phyloP scores from a whole-genome alignment of 306 rosid species.

The Carpinus viminea region DNA sequence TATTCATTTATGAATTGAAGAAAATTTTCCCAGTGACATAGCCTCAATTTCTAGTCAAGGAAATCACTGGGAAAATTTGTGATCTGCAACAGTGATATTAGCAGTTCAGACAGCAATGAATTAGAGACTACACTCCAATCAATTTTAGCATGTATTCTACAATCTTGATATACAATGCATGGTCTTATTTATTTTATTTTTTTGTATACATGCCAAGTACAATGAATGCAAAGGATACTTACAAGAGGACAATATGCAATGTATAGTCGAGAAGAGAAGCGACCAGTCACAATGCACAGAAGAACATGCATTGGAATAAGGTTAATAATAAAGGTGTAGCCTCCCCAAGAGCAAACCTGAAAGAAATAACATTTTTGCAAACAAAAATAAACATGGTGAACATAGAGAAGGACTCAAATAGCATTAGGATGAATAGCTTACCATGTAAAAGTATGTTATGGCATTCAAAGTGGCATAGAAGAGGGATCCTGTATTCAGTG shows the following conservation, averaged over 20 bases:
- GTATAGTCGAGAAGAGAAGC: conserved; percentile 91
- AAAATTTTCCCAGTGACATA: not conserved
- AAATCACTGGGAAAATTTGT: not conserved
- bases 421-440: conserved; percentile 34
- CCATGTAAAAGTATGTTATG: conserved; percentile 98
- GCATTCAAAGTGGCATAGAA: conserved; percentile 95
- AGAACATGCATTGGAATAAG: conserved; percentile 99
- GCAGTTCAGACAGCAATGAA: not conserved
- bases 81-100: not conserved
- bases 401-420: conserved; percentile 24
- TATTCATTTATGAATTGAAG: not conserved
- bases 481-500: conserved; percentile 97
- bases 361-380: conserved; percentile 29
- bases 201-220: not conserved
- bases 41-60: not conserved
- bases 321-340: conserved; percentile 96
- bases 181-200: not conserved
- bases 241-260: conserved; percentile 97
- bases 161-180: not conserved
- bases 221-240: conserved; percentile 45
- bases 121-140: not conserved
- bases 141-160: not conserved
- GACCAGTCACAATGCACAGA: conserved; percentile 92
- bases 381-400: conserved; percentile 21
- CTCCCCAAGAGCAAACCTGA: conserved; percentile 99